Evolutionary conservation across 441 rosid genomes (phyloP), one percentile per base, ranked within the genome.

Genomic region (Gossypium trilobum): DNA sequence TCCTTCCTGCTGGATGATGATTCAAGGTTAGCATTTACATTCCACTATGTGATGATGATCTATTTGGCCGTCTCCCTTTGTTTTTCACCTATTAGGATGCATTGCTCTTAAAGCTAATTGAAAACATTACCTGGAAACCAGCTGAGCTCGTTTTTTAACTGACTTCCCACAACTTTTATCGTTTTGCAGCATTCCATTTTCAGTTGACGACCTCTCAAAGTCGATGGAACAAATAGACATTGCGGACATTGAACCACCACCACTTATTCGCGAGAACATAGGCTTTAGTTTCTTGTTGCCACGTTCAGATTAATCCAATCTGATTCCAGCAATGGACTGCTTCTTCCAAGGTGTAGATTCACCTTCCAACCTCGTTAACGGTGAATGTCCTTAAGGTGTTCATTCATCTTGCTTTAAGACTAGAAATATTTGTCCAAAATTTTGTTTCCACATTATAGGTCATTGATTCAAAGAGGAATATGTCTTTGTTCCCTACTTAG

Each of bases 211-310:
- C 74, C 73, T 93, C 50, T 93, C 98, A 14, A 93, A 93, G 83
- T 95, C 99, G 44, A 91, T 91, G 98, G 89, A 88, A 82, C 95
- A 88, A 75, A 87, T 93, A 64, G 97, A 93, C 78, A 89, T 95
- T 22, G 72, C 85, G 0, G 98, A 93, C 82, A 80, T 95, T 1
- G 97, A 91, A 76, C 97, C 98, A 1, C 99, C 98, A 5, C 88
- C 96, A 17, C 88, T 91, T 13, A 91, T 95, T 73, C 85, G 82
- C 0, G 99, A 93, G 82, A 93, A 95, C 69, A 82, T 92, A 4
- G 97, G 96, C 73, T 95, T 95, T 78, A 89, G 95, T 75, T 95
- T 95, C 91, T 82, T 95, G 84, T 82, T 93, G 80, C 99, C 99
- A 0, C 88, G 84, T 17, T 5, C 87, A 4, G 96, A 90, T 44